These are phyloP conservation scores for Chlamydomonas schloesseri DNA, from an alignment of 139 green algal genomes.

Conservation along the genomic window DNA sequence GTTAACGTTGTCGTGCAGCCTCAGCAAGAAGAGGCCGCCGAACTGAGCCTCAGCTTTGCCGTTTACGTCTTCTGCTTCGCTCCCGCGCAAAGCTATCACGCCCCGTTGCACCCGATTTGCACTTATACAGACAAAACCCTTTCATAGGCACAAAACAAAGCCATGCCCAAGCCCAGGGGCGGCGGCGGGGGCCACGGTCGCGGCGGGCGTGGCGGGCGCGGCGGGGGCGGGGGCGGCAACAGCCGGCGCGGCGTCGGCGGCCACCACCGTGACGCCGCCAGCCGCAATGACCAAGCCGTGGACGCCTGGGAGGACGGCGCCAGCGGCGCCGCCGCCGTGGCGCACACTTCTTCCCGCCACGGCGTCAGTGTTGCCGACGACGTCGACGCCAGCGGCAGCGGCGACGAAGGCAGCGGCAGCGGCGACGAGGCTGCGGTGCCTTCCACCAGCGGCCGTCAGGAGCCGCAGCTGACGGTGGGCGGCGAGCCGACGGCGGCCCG, in stretches of 20 bases:
- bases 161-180: conserved; percentile 16
- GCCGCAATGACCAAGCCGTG: neutral
- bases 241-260: neutral
- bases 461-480: neutral
- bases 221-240: neutral
- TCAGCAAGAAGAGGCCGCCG: no score
- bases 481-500: neutral
- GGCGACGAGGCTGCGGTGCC: neutral
- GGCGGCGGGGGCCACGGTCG: neutral
- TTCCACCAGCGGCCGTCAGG: neutral
- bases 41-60: no score
- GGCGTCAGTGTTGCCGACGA: neutral
- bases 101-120: no score
- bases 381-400: neutral
- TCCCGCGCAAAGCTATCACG: no score
- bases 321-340: no score
- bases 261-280: no score
- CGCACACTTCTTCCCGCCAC: no score
- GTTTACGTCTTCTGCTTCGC: no score
- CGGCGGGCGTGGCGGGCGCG: neutral
- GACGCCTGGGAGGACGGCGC: neutral
- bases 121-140: no score
- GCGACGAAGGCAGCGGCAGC: neutral
- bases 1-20: no score
- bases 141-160: no score